Base-by-base conservation (phyloP, 257 asterid species). In the Cynanchum wilfordii region DNA sequence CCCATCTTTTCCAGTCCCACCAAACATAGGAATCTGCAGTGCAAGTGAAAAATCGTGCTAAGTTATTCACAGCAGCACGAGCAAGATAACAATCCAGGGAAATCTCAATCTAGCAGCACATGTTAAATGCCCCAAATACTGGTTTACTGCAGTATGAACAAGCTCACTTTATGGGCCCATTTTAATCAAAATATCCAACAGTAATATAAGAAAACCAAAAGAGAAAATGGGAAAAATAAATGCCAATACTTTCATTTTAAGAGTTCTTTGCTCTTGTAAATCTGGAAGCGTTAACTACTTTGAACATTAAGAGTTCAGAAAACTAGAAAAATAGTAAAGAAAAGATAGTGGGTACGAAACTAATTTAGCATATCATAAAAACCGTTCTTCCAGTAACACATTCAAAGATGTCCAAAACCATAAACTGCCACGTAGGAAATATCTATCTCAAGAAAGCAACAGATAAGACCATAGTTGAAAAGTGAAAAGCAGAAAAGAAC, bases 1-100 rank as follows among this genome's bases (percentile, higher is more conserved):
- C 99, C 98, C 99, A 91, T 87, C 99, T 91, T 86, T 81, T 84
- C 99, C 98, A 94, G 77, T 88, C 91, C 99, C 99, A 94, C 99
- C 99, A 94, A 78, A 88, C 98, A 82, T 85, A 94, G 55, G 99
- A 94, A 86, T 91, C 99, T 94, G 92, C 81, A 75, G 75, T 64
- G 73, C 70, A 56, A 72, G 71, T 57, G 38, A 29, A 64, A 29
- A 74, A 24, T 36, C 70, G 60, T 47, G 74, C 38, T 17, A 75
- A 79, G 77, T 79, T 74, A 74, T 73, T 69, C 60, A 56, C 70
- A 76, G 72, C 68, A 58, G 73, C 54, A 77, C 68, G 51, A 57
- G 56, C 60, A 60, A 63, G 40, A 27, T 29, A 49, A 25, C 55
- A 17, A 69, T 64, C 45, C 60, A 69, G 56, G 24, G 58, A 56